A percentile compares a stretch with the other conserved stretches of the same genome.
These are phyloP conservation scores for Fusarium virguliforme DNA, from an alignment of 2,329 filamentous ascomycete genomes.

Conservation along the genomic window DNA sequence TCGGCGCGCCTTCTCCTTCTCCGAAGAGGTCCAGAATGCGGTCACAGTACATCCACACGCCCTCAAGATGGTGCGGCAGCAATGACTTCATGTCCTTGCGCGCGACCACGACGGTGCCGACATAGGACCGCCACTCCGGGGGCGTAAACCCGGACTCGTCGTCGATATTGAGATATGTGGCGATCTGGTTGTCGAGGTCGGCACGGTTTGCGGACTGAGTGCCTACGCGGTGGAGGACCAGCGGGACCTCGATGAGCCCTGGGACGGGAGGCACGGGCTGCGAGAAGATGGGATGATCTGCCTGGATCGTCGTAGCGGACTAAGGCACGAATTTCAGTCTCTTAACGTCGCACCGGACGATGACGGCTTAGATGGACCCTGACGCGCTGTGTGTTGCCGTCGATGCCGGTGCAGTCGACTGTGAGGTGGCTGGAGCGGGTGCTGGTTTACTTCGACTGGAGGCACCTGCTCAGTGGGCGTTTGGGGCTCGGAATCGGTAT, in stretches of 20 bases:
- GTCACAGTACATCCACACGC: slow-evolving; percentile 11
- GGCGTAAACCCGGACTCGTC: slow-evolving; percentile 16
- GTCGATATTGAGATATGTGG: slow-evolving; percentile 27
- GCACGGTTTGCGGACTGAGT: slow-evolving; percentile 20
- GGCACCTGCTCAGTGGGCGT: no score
- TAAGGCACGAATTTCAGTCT: slow-evolving; percentile 9
- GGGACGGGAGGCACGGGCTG: slow-evolving; percentile 10
- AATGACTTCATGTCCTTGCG: slow-evolving; percentile 28
- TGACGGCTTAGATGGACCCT: no score
- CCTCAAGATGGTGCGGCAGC: slow-evolving; percentile 14
- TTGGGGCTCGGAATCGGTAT: neutral
- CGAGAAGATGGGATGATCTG: slow-evolving; percentile 18
- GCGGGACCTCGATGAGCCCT: slow-evolving; percentile 15
- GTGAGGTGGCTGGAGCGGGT: neutral
- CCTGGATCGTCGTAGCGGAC: slow-evolving; percentile 5
- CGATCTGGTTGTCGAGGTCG: slow-evolving; percentile 28
- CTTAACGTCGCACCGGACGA: slow-evolving; percentile 21
- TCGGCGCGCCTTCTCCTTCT: slow-evolving; percentile 11
- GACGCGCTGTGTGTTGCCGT: neutral
- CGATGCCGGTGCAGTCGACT: neutral
- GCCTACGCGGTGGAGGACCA: slow-evolving; percentile 21
- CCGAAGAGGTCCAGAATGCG: slow-evolving; percentile 9
- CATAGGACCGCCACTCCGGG: slow-evolving; percentile 21
- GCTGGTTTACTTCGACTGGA: neutral
- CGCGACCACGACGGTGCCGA: slow-evolving; percentile 23